Percentiles rank a stretch among this genome's conserved stretches.
Evolutionary conservation across 2,329 filamentous ascomycete species (phyloP).

Genomic region (Neonectria neomacrospora): DNA sequence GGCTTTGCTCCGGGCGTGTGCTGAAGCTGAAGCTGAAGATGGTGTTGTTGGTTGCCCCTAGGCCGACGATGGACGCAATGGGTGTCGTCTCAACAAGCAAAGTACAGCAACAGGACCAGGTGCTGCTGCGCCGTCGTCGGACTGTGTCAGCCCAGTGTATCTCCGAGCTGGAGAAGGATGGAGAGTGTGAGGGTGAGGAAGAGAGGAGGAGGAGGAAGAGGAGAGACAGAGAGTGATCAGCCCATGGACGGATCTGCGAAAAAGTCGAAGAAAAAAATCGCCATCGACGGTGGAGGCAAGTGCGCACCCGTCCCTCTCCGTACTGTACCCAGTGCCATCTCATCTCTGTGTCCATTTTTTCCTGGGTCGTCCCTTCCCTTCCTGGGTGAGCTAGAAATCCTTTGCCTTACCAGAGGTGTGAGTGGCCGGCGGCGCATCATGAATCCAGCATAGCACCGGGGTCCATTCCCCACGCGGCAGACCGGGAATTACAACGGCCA

Average conservation of each 20-base stretch:
- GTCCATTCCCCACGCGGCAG: slow-evolving; percentile 31
- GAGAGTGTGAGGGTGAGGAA: background rate
- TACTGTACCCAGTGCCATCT: slow-evolving; percentile 3
- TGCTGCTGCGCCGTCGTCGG: background rate
- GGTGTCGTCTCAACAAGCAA: background rate
- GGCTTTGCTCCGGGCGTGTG: background rate
- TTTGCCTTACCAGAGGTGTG: slow-evolving; percentile 17
- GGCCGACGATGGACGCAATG: background rate
- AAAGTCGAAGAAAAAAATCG: slow-evolving; percentile 18
- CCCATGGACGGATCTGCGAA: slow-evolving; percentile 4
- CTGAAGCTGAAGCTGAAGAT: background rate
- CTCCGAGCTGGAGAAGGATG: background rate
- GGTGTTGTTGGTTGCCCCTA: background rate
- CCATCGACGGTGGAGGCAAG: slow-evolving; percentile 21
- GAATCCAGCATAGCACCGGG: slow-evolving; percentile 12
- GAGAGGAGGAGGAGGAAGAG: slow-evolving; percentile 4
- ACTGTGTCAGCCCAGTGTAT: background rate
- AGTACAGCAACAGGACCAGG: background rate
- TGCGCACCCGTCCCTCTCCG: slow-evolving; percentile 6
- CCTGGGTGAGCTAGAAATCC: slow-evolving; percentile 1
- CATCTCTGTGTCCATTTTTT: slow-evolving; percentile 18
- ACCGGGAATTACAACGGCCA: slow-evolving; percentile 31
- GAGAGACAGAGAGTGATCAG: background rate
- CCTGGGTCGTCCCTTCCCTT: slow-evolving; percentile 1
- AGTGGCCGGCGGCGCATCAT: slow-evolving; percentile 27